phyloP scores from a whole-genome alignment of 1,284 basidiomycete genomes.

The Coniferiporia sulphurascens region DNA sequence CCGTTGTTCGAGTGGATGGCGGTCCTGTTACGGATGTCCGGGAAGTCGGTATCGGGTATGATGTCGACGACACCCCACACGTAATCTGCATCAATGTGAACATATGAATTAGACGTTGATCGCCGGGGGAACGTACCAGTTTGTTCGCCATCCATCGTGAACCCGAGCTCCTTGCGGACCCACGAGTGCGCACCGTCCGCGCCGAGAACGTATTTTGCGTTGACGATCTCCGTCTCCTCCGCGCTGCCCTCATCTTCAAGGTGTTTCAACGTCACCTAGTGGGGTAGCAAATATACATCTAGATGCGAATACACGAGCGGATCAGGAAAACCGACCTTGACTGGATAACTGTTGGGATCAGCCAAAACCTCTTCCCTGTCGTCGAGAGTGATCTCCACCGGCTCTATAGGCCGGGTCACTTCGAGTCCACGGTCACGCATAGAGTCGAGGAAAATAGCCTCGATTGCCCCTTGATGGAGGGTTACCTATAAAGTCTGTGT shows the following conservation, averaged over 20 bases:
- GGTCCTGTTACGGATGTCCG: constrained; percentile 71
- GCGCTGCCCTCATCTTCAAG: constrained; percentile 27
- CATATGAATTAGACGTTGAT: neutral
- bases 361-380: constrained; percentile 37
- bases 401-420: constrained; percentile 55
- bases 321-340: constrained; percentile 39
- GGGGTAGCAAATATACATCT: no score
- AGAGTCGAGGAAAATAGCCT: constrained; percentile 62
- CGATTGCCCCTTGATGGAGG: constrained; percentile 73
- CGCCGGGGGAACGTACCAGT: constrained; percentile 36
- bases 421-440: constrained; percentile 46
- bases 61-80: constrained; percentile 80
- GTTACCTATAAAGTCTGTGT: constrained; percentile 42
- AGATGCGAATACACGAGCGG: neutral
- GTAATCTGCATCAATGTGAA: constrained; percentile 38
- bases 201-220: constrained; percentile 52
- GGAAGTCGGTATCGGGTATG: constrained; percentile 69
- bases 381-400: constrained; percentile 40
- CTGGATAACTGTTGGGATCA: constrained; percentile 45
- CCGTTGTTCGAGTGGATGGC: constrained; percentile 56
- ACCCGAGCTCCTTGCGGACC: constrained; percentile 66
- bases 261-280: constrained; percentile 35
- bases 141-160: constrained; percentile 75
- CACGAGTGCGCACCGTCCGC: constrained; percentile 74
- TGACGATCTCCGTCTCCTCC: constrained; percentile 38